Conservation (phyloP, 768 basidiomycete genomes). For the Auriscalpium microsporum region DNA sequence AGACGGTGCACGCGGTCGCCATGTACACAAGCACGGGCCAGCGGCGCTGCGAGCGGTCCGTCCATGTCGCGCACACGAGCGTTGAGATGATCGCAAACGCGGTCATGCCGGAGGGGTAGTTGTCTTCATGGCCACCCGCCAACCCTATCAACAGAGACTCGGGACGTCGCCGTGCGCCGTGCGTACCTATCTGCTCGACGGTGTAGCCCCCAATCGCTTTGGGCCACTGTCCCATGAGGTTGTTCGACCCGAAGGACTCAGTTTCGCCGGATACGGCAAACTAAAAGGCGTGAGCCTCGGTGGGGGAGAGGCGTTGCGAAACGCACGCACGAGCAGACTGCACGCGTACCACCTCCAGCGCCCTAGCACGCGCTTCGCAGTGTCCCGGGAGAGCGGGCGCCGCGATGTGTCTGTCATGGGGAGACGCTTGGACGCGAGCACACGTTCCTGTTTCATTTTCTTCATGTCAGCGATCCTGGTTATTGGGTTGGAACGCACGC, state of each 20-base stretch:
- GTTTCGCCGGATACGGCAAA: conserved; percentile 61
- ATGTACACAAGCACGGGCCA: conserved; percentile 65
- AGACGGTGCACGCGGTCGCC: conserved; percentile 42
- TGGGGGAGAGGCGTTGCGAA: neutral
- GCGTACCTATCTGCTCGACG: conserved; percentile 50
- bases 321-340: conserved; percentile 43
- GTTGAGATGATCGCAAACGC: conserved; percentile 59
- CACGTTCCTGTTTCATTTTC: conserved; percentile 37
- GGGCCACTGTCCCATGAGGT: conserved; percentile 67
- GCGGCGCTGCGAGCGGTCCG: conserved; percentile 47
- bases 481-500: conserved; percentile 28
- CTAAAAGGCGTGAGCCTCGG: conserved; percentile 22
- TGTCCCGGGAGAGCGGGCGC: conserved; percentile 37
- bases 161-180: neutral
- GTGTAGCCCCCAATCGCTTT: conserved; percentile 53
- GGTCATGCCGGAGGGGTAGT: conserved; percentile 57
- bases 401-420: conserved; percentile 33
- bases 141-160: neutral
- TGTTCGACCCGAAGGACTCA: conserved; percentile 62
- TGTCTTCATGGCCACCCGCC: conserved; percentile 26
- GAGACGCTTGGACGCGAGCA: conserved; percentile 42
- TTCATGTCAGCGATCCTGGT: neutral
- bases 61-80: conserved; percentile 53
- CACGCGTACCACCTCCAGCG: conserved; percentile 66
- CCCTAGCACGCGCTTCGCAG: conserved; percentile 40